Percentiles rank a stretch among this genome's conserved stretches.
Conservation (phyloP, 768 basidiomycete genomes). For the Termitomyces sp. region DNA sequence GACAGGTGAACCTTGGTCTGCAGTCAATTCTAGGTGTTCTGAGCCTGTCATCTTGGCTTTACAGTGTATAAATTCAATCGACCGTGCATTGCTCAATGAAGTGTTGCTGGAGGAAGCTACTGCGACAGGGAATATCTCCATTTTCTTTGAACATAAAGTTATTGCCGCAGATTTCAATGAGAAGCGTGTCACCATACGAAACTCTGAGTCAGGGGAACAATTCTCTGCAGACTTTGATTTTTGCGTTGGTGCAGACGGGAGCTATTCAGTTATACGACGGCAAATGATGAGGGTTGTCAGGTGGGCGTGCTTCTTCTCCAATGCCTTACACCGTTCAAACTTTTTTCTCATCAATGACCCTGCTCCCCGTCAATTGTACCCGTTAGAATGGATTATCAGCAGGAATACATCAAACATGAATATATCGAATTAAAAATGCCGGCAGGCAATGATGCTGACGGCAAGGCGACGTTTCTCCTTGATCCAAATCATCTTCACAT, state of each 20-base stretch:
- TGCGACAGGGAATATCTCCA: constrained; percentile 56
- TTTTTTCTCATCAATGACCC: constrained; percentile 31
- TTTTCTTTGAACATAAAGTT: constrained; percentile 83
- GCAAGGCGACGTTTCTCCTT: constrained; percentile 71
- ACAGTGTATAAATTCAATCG: constrained; percentile 93
- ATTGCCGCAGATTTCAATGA: constrained; percentile 72
- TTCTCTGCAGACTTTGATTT: constrained; percentile 63
- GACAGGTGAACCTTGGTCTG: constrained; percentile 58
- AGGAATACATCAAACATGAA: constrained; percentile 93
- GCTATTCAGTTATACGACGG: constrained; percentile 85
- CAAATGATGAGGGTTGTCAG: constrained; percentile 95
- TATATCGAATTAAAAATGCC: constrained; percentile 98
- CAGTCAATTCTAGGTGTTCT: constrained; percentile 13
- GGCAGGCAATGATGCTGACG: constrained; percentile 61
- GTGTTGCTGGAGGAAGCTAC: constrained; percentile 76
- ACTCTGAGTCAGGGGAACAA: constrained; percentile 42
- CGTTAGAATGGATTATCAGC: constrained; percentile 89
- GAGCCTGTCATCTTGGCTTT: constrained; percentile 23
- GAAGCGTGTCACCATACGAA: constrained; percentile 52
- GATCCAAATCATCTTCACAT: constrained; percentile 97
- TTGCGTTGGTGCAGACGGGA: constrained; percentile 92
- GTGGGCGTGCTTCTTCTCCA: constrained; percentile 46
- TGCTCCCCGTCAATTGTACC: constrained; percentile 22
- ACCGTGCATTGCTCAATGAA: constrained; percentile 85
- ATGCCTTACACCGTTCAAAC: constrained; percentile 19